A percentile compares a stretch with the other conserved stretches of the same genome.
These are phyloP conservation scores for Lactarius deliciosus DNA, from an alignment of 768 basidiomycete genomes.

Conservation along the genomic window DNA sequence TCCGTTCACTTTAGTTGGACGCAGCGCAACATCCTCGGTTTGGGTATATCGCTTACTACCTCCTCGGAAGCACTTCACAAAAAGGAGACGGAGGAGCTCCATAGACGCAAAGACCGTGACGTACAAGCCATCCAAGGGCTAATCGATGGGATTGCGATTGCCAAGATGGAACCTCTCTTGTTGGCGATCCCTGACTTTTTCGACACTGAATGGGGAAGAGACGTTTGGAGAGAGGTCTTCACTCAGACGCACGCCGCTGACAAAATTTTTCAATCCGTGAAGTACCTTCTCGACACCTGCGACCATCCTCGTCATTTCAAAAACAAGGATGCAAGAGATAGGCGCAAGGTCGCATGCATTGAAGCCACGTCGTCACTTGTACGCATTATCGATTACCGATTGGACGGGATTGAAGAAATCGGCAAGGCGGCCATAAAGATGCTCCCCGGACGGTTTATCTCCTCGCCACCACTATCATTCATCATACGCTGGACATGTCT, in stretches of 20 bases:
- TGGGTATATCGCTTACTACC: too few species aligned
- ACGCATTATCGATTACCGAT: neutral
- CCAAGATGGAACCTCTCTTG: neutral
- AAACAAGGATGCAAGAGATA: neutral
- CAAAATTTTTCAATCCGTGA: neutral
- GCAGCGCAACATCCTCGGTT: too few species aligned
- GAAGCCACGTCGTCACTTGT: neutral
- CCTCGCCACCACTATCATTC: too few species aligned
- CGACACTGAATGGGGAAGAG: neutral
- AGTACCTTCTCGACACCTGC: neutral
- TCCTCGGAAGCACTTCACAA: too few species aligned
- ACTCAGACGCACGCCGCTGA: neutral
- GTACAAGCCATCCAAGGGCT: too few species aligned
- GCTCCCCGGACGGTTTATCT: too few species aligned
- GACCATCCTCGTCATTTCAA: too few species aligned
- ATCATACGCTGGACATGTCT: neutral
- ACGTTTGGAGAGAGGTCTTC: neutral
- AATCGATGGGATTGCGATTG: too few species aligned
- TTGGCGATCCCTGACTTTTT: slow-evolving; percentile 2
- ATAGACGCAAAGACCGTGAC: too few species aligned
- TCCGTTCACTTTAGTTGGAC: too few species aligned
- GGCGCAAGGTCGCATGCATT: neutral
- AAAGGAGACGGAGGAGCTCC: too few species aligned
- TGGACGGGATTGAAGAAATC: neutral
- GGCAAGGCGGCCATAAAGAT: too few species aligned